These are phyloP conservation scores for Hemisphaericaspora nanyangensis DNA, from an alignment of 805 yeast species.

Conservation along the genomic window DNA sequence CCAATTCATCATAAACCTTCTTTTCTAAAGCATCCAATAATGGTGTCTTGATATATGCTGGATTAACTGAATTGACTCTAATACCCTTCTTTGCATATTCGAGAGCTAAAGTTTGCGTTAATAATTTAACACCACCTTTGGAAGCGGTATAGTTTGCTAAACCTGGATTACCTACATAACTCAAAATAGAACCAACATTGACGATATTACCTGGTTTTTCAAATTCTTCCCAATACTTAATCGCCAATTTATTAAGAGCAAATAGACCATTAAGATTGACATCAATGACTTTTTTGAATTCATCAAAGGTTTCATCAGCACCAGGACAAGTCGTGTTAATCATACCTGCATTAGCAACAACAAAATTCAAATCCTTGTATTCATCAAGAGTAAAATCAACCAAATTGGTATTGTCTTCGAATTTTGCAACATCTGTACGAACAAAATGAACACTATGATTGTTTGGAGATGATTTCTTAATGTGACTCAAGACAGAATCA, in stretches of 20 bases:
- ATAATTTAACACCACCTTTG: slow-evolving; percentile 33
- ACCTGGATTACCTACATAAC: slow-evolving; percentile 25
- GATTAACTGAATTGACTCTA: slow-evolving; percentile 37
- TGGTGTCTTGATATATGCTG: slow-evolving; percentile 40
- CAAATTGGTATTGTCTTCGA: slow-evolving; percentile 6
- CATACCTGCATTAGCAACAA: slow-evolving; percentile 15
- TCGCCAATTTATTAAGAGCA: slow-evolving; percentile 11
- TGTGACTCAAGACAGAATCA: slow-evolving; percentile 4
- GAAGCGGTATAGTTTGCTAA: slow-evolving; percentile 30
- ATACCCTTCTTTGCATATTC: slow-evolving; percentile 33
- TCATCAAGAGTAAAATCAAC: slow-evolving; percentile 8
- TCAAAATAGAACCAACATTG: slow-evolving; percentile 33
- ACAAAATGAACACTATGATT: slow-evolving; percentile 6
- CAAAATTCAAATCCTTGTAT: slow-evolving; percentile 8
- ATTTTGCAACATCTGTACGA: slow-evolving; percentile 8
- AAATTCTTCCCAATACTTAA: slow-evolving; percentile 9
- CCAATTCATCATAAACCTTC: slow-evolving; percentile 23
- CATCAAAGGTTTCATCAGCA: slow-evolving; percentile 10
- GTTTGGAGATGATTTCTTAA: slow-evolving; percentile 4
- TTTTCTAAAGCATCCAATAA: slow-evolving; percentile 20
- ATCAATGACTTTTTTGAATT: slow-evolving; percentile 10
- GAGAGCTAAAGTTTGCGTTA: slow-evolving; percentile 35
- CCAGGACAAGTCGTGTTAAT: slow-evolving; percentile 5
- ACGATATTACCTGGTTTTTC: slow-evolving; percentile 31
- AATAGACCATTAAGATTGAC: slow-evolving; percentile 12